These are phyloP conservation scores for Colletotrichum sp. DNA, from an alignment of 2,329 filamentous ascomycete species.

Conservation along the genomic window DNA sequence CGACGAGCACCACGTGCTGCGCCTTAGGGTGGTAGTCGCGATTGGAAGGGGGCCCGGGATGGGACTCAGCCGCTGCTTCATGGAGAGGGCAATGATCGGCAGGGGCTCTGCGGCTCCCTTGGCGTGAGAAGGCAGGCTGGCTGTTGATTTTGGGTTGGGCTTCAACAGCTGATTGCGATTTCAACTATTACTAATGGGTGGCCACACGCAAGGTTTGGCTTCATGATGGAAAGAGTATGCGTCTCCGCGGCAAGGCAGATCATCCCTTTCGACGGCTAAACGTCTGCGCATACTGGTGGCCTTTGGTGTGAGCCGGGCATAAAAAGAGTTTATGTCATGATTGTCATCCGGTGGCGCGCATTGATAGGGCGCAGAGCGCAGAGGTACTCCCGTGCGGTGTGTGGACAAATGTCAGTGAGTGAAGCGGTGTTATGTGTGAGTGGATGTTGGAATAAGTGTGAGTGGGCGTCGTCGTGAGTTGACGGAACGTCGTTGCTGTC, in stretches of 20 bases:
- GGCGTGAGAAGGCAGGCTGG: neutral
- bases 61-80: neutral
- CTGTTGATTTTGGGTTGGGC: neutral
- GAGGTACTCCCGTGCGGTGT: neutral
- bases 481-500: neutral
- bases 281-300: neutral
- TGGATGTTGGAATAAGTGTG: neutral
- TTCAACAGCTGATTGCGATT: neutral
- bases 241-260: neutral
- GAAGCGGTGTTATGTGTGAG: neutral
- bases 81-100: neutral
- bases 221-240: neutral
- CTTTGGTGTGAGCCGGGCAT: neutral
- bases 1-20: conserved; percentile 2
- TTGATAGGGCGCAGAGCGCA: neutral
- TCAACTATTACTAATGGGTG: neutral
- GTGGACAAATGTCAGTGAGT: neutral
- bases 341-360: neutral
- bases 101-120: neutral
- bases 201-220: neutral
- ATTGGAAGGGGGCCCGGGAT: neutral
- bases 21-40: neutral
- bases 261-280: neutral
- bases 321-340: neutral
- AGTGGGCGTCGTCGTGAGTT: neutral